Conservation (phyloP, 495 filamentous ascomycete genomes). For the Pyrenula massariospora region DNA sequence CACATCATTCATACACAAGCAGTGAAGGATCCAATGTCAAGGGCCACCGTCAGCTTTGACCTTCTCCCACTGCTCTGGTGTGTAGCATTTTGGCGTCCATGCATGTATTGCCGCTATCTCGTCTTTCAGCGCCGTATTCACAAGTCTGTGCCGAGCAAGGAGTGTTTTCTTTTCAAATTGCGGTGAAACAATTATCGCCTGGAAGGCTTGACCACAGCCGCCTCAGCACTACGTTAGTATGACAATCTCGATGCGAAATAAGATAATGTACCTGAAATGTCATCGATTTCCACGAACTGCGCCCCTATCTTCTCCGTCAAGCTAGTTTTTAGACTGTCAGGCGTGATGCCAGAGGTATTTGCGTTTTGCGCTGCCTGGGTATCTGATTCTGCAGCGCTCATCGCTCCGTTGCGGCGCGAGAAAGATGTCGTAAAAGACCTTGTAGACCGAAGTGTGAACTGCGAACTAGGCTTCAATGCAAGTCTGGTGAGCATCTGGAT, state of each 20-base stretch:
- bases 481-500: background rate
- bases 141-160: constrained; percentile 77
- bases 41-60: constrained; percentile 32
- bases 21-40: background rate
- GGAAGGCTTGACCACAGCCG: constrained; percentile 92
- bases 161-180: constrained; percentile 78
- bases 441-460: background rate
- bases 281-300: constrained; percentile 79
- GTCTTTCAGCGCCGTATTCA: constrained; percentile 76
- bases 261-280: constrained; percentile 69
- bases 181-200: constrained; percentile 81
- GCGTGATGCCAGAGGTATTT: constrained; percentile 50
- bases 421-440: background rate
- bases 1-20: too few relatives aligned
- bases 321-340: constrained; percentile 52
- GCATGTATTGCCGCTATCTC: constrained; percentile 94
- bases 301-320: constrained; percentile 66
- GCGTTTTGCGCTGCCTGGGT: constrained; percentile 9
- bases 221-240: constrained; percentile 32
- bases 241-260: background rate
- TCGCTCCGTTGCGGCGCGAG: background rate
- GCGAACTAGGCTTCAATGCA: background rate
- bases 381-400: constrained; percentile 15
- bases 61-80: constrained; percentile 84
- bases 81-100: constrained; percentile 97